Base-by-base conservation (phyloP, 2,329 filamentous ascomycete species). In the Dichotomopilus funicola region DNA sequence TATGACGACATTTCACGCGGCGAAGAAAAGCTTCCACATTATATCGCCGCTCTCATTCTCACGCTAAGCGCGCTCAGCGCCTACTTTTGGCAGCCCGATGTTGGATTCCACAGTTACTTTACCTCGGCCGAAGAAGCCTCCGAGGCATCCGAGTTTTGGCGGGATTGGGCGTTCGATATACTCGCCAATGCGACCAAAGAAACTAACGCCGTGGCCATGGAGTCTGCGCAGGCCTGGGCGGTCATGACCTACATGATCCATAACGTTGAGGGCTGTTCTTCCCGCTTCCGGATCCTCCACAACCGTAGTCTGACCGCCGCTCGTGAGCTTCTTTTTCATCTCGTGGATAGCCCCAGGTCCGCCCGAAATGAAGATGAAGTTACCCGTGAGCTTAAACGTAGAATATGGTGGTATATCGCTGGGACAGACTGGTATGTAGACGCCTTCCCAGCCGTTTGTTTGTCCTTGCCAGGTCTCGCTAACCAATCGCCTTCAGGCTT, bases 31-130 rank as follows among this genome's bases (percentile, higher is more conserved):
- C 5, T 49, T 34, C 6, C 10, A 5, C 45, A 45, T 6, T 46
- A 44, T 1, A 9, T n/a, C 10, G 45, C 38, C 2, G 52, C 52
- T 27, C 40, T 54, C 12, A 44, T 54, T 27, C 38, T 54, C 10
- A 19, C 11, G 6, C 38, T 54, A 11, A 13, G 45, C 6, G 52
- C 52, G 5, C 6, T 44, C 13, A 54, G 52, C 11, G 52, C 52
- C 11, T 49, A 49, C 11, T 49, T 54, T n/a, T 54, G 52, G 52
- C 52, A 49, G 46, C 52, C 52, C 10, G 45, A 38, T 40, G 35
- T 35, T 7, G 38, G 10, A 6, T 46, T 31, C 2, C 45, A 49
- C 45, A 33, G 33, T 35, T 13, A 31, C 13, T 54, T 54, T 19
- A 19, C 52, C 2, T 49, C 52, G 5, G 34, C 40, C 38, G 27